Evolutionary conservation across 495 filamentous ascomycete species (phyloP).

Genomic region (Symbiotaphrina buchneri): DNA sequence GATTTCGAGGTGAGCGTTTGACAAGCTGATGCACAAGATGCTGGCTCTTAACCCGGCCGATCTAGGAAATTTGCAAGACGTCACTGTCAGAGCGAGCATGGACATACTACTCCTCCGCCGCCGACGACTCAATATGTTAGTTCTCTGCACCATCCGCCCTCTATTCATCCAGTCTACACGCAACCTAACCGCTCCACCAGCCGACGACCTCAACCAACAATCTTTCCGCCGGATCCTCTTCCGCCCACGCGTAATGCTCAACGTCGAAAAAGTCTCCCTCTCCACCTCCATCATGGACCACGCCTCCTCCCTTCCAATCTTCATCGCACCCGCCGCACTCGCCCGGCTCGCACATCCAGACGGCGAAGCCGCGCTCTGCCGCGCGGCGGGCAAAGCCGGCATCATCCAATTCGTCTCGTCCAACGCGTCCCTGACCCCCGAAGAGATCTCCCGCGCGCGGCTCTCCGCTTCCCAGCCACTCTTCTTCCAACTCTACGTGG

Average conservation of each 20-base stretch:
- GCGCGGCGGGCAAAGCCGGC: background rate
- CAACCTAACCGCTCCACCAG: too few species aligned
- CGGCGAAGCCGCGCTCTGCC: background rate
- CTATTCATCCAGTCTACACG: too few species aligned
- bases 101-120: background rate
- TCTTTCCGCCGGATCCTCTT: background rate
- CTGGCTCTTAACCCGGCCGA: too few species aligned
- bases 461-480: background rate
- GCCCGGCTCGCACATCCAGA: background rate
- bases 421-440: background rate
- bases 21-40: too few species aligned
- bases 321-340: background rate
- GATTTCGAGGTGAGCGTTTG: too few species aligned
- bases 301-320: constrained; percentile 7
- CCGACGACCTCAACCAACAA: background rate
- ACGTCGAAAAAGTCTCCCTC: constrained; percentile 36
- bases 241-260: constrained; percentile 5
- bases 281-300: constrained; percentile 37
- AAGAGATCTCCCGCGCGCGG: background rate
- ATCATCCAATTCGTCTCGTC: background rate
- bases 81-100: background rate
- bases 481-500: constrained; percentile 1
- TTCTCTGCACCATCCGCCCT: too few species aligned
- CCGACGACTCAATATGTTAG: background rate
- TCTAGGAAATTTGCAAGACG: too few species aligned